Base-by-base conservation (phyloP, 805 yeast species). In the Candida ulmi region DNA sequence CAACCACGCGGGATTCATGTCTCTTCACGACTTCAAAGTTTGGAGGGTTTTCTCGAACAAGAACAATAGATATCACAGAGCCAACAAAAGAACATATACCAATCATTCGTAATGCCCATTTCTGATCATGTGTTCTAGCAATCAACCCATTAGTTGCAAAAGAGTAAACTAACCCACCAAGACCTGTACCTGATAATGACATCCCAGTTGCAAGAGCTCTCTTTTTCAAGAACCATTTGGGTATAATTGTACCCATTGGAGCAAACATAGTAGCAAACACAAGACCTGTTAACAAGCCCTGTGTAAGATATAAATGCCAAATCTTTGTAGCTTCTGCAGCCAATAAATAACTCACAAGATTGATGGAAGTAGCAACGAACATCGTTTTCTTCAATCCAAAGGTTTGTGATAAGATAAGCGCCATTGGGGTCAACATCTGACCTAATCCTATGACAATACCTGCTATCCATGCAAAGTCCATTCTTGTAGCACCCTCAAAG, bases 241-340 rank as follows among this genome's bases (percentile, higher is more conserved):
- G 88, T 19, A 83, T 51, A 12, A 82, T 58, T 2, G 78, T 68
- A 17, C 78, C 61, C 5, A 76, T 78, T 1, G 91, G 83, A 3
- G 78, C 67, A 38, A 76, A 72, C 27, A 78, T 63, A 13, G 77
- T 54, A 0, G 86, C 77, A 27, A 66, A 65, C 1, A 66, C 55
- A 25, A 73, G 52, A 25, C 88, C 83, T 38, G 71, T 72, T 32
- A 83, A 43, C 2, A 81, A 64, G 23, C 91, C 90, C 58, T 83
- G 90, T 7, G 86, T 75, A 30, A 80, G 56, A 50, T 71, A 80
- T 12, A 84, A 52, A 45, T 84, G 80, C 88, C 90, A 83, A 17
- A 78, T 52, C 29, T 68, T 64, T 2, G 68, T 71, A 1, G 83
- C 58, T 50, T 70, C 80, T 7, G 83, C 72, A 1, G 90, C 88